Conservation (phyloP, 2,329 filamentous ascomycete species). For the Colletotrichum costaricense region DNA sequence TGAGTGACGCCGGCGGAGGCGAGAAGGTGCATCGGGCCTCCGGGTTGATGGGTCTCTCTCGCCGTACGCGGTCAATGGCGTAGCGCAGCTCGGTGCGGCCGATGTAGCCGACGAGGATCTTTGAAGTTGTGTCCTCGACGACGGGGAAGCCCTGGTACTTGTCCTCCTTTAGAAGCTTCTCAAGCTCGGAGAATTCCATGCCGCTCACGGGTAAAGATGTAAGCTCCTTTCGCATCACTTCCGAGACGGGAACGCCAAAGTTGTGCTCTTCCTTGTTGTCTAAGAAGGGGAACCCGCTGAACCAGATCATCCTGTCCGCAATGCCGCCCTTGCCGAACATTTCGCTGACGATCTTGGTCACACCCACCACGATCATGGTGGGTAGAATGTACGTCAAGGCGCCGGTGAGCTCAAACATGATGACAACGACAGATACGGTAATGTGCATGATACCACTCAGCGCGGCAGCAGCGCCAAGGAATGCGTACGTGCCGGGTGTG, state of each 20-base stretch:
- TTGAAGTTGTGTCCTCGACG: conserved; percentile 78
- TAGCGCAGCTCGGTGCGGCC: conserved; percentile 92
- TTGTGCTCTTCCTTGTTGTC: conserved; percentile 98
- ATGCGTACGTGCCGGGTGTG: conserved; percentile 96
- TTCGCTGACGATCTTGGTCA: conserved; percentile 93
- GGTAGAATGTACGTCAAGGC: conserved; percentile 96
- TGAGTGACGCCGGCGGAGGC: conserved; percentile 50
- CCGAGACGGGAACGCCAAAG: conserved; percentile 92
- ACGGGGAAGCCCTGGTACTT: conserved; percentile 95
- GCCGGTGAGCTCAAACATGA: conserved; percentile 99
- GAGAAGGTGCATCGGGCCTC: conserved; percentile 81
- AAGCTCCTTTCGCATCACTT: conserved; percentile 85
- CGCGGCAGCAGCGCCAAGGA: conserved; percentile 90
- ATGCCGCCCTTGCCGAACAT: conserved; percentile 96
- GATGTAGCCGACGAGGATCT: conserved; percentile 88
- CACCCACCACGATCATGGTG: conserved; percentile 98
- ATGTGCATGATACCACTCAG: conserved; percentile 98
- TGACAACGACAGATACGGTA: conserved; percentile 95
- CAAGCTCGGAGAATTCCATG: conserved; percentile 80
- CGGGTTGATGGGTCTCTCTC: conserved; percentile 73
- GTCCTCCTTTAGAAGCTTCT: conserved; percentile 80
- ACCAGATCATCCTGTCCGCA: conserved; percentile 98
- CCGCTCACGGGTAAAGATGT: conserved; percentile 80
- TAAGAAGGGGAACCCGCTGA: conserved; percentile 95
- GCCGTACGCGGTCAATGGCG: conserved; percentile 83